Percentiles rank a stretch among this genome's conserved stretches.
Evolutionary conservation across 495 filamentous ascomycete species (phyloP).

Genomic region (Penicillium lagena): DNA sequence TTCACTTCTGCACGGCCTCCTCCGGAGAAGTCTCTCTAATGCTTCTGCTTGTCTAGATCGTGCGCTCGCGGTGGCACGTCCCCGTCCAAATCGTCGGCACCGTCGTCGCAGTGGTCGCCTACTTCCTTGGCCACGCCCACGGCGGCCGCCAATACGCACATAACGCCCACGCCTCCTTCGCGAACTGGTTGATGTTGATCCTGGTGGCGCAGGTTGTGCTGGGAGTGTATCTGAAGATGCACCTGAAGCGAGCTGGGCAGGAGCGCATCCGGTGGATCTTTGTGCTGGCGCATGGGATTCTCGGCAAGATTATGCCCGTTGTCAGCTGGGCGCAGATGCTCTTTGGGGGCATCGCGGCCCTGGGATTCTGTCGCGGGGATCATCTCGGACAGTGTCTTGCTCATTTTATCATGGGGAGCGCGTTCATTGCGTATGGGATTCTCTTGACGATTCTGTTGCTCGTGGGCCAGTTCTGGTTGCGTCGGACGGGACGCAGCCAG

Average conservation of each 20-base stretch:
- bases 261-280: slow-evolving; percentile 67
- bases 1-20: no score
- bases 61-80: slow-evolving; percentile 90
- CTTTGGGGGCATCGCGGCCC: slow-evolving; percentile 86
- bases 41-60: slow-evolving; percentile 50
- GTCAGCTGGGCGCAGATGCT: slow-evolving; percentile 92
- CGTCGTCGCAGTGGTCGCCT: slow-evolving; percentile 70
- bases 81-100: slow-evolving; percentile 75
- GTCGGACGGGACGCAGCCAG: slow-evolving; percentile 78
- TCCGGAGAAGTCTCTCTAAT: background rate
- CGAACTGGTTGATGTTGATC: slow-evolving; percentile 70
- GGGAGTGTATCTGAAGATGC: slow-evolving; percentile 83
- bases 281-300: slow-evolving; percentile 67
- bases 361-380: slow-evolving; percentile 92
- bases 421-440: slow-evolving; percentile 92
- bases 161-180: slow-evolving; percentile 81
- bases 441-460: slow-evolving; percentile 79
- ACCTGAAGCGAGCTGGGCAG: slow-evolving; percentile 77
- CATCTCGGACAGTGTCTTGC: slow-evolving; percentile 91
- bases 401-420: slow-evolving; percentile 97
- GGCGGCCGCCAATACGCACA: slow-evolving; percentile 79
- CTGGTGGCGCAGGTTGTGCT: slow-evolving; percentile 70
- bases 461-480: slow-evolving; percentile 83
- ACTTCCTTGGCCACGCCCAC: slow-evolving; percentile 86
- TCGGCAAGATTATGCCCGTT: slow-evolving; percentile 83